Conservation (phyloP, 352 stramenopile genomes). For the Globisporangium nodosum region DNA sequence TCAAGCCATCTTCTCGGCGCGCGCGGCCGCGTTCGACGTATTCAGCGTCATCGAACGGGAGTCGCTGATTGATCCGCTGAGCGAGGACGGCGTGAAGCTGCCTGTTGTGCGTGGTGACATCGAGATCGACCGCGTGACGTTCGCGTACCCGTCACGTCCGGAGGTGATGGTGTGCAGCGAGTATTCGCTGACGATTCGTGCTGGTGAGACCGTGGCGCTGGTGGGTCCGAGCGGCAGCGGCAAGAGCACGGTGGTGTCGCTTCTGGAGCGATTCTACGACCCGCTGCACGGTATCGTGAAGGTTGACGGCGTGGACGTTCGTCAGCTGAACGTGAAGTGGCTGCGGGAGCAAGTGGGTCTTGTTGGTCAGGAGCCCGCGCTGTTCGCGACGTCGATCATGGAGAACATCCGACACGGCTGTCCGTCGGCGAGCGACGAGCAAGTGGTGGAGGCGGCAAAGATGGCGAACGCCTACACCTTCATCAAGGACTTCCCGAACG, state of each 20-base stretch:
- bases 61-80: slow-evolving; percentile 53
- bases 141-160: slow-evolving; percentile 54
- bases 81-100: slow-evolving; percentile 20
- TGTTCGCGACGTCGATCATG: slow-evolving; percentile 35
- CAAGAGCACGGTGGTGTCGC: not conserved
- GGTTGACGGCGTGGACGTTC: slow-evolving; percentile 40
- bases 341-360: slow-evolving; percentile 81
- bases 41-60: slow-evolving; percentile 59
- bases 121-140: slow-evolving; percentile 84
- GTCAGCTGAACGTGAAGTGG: slow-evolving; percentile 73
- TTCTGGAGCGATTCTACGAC: slow-evolving; percentile 2
- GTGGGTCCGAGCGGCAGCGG: not conserved
- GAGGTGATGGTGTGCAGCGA: slow-evolving; percentile 50
- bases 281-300: slow-evolving; percentile 37
- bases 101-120: slow-evolving; percentile 28
- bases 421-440: slow-evolving; percentile 35
- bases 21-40: slow-evolving; percentile 52
- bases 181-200: slow-evolving; percentile 50
- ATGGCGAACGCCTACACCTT: slow-evolving; percentile 89
- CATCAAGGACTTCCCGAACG: slow-evolving; percentile 84
- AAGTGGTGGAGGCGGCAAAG: slow-evolving; percentile 38
- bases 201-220: slow-evolving; percentile 47
- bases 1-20: slow-evolving; percentile 48
- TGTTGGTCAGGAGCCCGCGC: slow-evolving; percentile 77
- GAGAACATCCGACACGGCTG: slow-evolving; percentile 78